Percentiles rank a stretch among this genome's conserved stretches.
These are phyloP conservation scores for Colletotrichum sp. DNA, from an alignment of 2,329 filamentous ascomycete species.

Conservation along the genomic window DNA sequence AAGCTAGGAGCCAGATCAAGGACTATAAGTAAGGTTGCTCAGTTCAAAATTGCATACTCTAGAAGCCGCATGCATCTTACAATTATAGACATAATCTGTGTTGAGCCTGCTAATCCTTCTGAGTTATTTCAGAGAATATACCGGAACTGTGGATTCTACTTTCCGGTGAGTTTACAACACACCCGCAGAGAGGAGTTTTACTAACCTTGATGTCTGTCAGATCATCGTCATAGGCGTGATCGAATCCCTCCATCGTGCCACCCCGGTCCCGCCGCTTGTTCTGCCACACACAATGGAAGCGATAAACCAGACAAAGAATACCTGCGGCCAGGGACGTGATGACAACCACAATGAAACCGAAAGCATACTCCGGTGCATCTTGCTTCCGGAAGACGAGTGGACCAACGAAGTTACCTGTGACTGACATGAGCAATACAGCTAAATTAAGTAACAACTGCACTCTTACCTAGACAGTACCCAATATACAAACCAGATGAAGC, in stretches of 20 bases:
- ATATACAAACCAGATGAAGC: constrained; percentile 54
- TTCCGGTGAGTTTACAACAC: not conserved
- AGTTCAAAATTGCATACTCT: not conserved
- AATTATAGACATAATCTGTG: not conserved
- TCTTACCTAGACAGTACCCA: constrained; percentile 50
- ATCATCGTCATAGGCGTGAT: constrained; percentile 58
- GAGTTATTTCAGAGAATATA: constrained; percentile 22
- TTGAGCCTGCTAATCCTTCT: not conserved
- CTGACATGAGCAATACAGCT: not conserved
- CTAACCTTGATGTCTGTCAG: constrained; percentile 47
- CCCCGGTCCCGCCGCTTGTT: constrained; percentile 47
- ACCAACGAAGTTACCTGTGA: constrained; percentile 44
- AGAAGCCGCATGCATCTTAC: not conserved
- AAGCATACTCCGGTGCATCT: constrained; percentile 33
- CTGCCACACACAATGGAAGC: constrained; percentile 46
- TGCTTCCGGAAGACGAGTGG: constrained; percentile 45
- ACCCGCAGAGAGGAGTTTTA: not conserved
- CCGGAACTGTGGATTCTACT: constrained; percentile 30
- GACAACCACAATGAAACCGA: constrained; percentile 40
- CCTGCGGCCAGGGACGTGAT: constrained; percentile 33
- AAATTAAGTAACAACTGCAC: not conserved
- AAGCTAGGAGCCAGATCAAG: not conserved
- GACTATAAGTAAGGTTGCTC: not conserved
- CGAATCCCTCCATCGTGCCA: constrained; percentile 51
- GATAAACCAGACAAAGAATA: constrained; percentile 46